A percentile compares a stretch with the other conserved stretches of the same genome.
phyloP scores from a whole-genome alignment of 2,329 filamentous ascomycete genomes.

The Ophiosphaerella narmari region DNA sequence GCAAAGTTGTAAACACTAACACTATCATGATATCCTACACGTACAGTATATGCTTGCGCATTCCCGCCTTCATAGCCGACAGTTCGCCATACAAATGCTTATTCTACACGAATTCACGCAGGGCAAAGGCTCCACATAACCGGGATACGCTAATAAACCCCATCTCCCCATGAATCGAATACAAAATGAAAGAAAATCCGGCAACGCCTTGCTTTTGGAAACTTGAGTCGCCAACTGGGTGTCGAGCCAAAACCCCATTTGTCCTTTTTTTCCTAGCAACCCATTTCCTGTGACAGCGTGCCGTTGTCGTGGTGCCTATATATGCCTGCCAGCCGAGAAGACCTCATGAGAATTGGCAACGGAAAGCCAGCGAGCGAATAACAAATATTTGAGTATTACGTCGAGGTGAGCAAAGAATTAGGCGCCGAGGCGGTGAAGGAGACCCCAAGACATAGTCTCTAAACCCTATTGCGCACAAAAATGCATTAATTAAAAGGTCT shows the following conservation, averaged over 20 bases:
- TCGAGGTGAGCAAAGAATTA: constrained; percentile 16
- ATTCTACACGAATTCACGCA: constrained; percentile 24
- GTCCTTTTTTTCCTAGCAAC: constrained; percentile 7
- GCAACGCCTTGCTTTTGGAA: constrained; percentile 23
- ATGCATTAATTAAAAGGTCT: constrained; percentile 39
- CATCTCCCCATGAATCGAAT: constrained; percentile 7
- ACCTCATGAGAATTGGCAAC: constrained; percentile 19
- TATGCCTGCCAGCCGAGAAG: constrained; percentile 32
- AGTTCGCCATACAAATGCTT: constrained; percentile 26
- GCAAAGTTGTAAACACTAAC: constrained; percentile 3
- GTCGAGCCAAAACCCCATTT: constrained; percentile 7
- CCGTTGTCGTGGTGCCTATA: constrained; percentile 22
- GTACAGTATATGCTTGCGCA: constrained; percentile 21
- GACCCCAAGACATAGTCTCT: constrained; percentile 21
- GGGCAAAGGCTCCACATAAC: constrained; percentile 5
- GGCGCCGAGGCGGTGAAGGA: constrained; percentile 19
- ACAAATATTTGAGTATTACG: constrained; percentile 20
- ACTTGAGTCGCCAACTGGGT: constrained; percentile 8
- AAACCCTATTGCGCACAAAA: constrained; percentile 36
- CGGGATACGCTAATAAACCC: constrained; percentile 11
- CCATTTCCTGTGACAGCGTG: constrained; percentile 6
- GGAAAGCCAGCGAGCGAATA: constrained; percentile 13
- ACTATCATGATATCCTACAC: constrained; percentile 27
- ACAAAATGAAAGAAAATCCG: constrained; percentile 4
- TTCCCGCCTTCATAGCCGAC: not conserved